Evolutionary conservation across 345 rosid genomes (phyloP).

Genomic region (Eucalyptus camaldulensis): DNA sequence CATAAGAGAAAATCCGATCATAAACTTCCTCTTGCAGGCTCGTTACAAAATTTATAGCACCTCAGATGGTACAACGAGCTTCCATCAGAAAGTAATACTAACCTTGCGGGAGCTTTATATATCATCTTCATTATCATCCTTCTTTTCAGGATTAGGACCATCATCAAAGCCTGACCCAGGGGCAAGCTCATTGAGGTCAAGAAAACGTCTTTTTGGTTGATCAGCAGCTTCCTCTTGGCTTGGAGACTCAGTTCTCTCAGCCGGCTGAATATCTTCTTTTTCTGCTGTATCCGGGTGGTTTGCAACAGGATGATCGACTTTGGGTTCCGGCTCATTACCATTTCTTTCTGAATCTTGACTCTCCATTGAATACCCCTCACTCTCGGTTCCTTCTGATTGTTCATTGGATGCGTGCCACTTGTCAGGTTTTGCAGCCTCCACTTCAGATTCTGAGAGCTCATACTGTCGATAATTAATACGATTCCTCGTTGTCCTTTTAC

Average conservation of each 20-base stretch:
- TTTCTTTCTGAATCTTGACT: slow-evolving; percentile 49
- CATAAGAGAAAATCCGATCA: slow-evolving; percentile 15
- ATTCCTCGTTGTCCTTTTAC: slow-evolving; percentile 78
- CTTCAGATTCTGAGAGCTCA: slow-evolving; percentile 80
- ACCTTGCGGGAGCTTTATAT: slow-evolving; percentile 33
- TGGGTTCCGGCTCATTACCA: slow-evolving; percentile 37
- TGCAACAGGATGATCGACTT: slow-evolving; percentile 31
- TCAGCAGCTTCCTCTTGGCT: slow-evolving; percentile 48
- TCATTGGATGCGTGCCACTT: slow-evolving; percentile 49
- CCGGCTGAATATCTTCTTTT: slow-evolving; percentile 30
- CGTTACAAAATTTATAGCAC: slow-evolving; percentile 29
- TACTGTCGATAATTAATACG: slow-evolving; percentile 69
- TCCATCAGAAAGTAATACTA: slow-evolving; percentile 7
- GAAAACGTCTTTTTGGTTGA: slow-evolving; percentile 51
- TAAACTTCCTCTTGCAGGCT: slow-evolving; percentile 21
- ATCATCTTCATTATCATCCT: slow-evolving; percentile 54
- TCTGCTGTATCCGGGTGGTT: slow-evolving; percentile 16
- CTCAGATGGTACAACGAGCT: slow-evolving; percentile 23
- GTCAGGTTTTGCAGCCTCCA: slow-evolving; percentile 38
- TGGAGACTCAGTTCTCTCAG: slow-evolving; percentile 15
- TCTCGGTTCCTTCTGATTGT: slow-evolving; percentile 53
- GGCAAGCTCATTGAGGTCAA: slow-evolving; percentile 89
- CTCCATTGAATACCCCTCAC: slow-evolving; percentile 40
- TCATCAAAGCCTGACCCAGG: slow-evolving; percentile 93
- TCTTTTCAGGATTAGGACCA: slow-evolving; percentile 56